Evolutionary conservation across 2,329 filamentous ascomycete genomes (phyloP).

Genomic region (Pseudonectria buxi): DNA sequence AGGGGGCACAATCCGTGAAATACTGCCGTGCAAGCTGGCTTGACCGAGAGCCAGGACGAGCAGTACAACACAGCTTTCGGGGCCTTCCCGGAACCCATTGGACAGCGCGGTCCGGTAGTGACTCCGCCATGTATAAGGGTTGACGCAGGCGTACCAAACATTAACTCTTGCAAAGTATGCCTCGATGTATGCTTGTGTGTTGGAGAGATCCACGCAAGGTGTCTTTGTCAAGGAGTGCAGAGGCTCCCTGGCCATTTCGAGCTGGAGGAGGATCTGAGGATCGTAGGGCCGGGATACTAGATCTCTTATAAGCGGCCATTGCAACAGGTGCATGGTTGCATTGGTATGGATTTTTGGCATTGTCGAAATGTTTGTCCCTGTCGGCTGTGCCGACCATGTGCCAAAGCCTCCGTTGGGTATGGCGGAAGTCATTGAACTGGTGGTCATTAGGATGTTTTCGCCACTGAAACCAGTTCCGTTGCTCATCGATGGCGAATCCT

Average conservation of each 20-base stretch:
- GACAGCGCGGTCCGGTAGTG: constrained; percentile 71
- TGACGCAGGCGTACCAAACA: constrained; percentile 80
- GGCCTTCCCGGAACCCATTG: constrained; percentile 69
- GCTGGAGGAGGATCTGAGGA: constrained; percentile 71
- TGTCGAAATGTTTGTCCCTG: constrained; percentile 63
- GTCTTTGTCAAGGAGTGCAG: constrained; percentile 59
- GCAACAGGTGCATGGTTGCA: constrained; percentile 68
- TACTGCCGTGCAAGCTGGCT: constrained; percentile 68
- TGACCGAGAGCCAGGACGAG: constrained; percentile 72
- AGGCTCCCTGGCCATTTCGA: constrained; percentile 75
- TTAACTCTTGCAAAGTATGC: constrained; percentile 78
- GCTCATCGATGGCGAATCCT: constrained; percentile 59
- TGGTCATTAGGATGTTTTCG: constrained; percentile 42
- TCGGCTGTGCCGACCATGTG: constrained; percentile 56
- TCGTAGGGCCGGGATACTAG: constrained; percentile 72
- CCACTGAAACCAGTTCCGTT: constrained; percentile 55
- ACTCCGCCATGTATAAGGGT: constrained; percentile 70
- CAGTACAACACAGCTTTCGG: constrained; percentile 76
- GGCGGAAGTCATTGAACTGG: constrained; percentile 41
- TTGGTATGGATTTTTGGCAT: constrained; percentile 84
- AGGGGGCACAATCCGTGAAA: constrained; percentile 61
- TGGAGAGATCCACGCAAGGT: constrained; percentile 63
- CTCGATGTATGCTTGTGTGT: constrained; percentile 67
- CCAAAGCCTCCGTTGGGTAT: constrained; percentile 61
- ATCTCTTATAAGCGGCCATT: constrained; percentile 75